A percentile compares a stretch with the other conserved stretches of the same genome.
Conservation (phyloP, 1,139 yeast genomes). For the Yamadazyma friedrichii region DNA sequence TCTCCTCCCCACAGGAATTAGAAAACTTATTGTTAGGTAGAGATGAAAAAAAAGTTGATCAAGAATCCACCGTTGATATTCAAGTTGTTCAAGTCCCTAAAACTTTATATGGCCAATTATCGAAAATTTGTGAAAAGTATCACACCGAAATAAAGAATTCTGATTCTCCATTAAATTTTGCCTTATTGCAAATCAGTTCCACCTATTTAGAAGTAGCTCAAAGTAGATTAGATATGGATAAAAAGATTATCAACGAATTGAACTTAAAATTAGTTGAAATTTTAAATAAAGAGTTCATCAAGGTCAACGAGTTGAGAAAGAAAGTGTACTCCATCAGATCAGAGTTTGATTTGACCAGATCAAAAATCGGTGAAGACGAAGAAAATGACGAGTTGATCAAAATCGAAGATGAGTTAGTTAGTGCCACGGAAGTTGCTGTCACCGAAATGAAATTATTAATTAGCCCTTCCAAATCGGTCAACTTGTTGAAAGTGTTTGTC, state of each 20-base stretch:
- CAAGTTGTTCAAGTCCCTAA: constrained; percentile 42
- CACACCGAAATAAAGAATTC: constrained; percentile 41
- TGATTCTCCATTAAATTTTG: constrained; percentile 48
- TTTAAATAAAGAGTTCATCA: constrained; percentile 57
- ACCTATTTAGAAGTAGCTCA: constrained; percentile 60
- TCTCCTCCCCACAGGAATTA: constrained; percentile 62
- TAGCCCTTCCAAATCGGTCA: constrained; percentile 62
- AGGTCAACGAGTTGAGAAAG: constrained; percentile 60
- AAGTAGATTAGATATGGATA: constrained; percentile 66
- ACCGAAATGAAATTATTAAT: constrained; percentile 70
- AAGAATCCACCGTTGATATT: constrained; percentile 16
- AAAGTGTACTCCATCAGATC: constrained; percentile 68
- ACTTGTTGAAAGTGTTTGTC: constrained; percentile 60
- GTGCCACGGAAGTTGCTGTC: constrained; percentile 76
- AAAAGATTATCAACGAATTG: constrained; percentile 53
- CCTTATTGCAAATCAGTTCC: constrained; percentile 55
- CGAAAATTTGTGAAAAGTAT: constrained; percentile 34
- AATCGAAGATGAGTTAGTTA: constrained; percentile 74
- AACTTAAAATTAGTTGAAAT: constrained; percentile 52
- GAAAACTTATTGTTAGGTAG: constrained; percentile 48
- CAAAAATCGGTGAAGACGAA: constrained; percentile 30
- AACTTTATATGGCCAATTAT: constrained; percentile 46
- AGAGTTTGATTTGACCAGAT: constrained; percentile 66
- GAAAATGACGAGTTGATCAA: constrained; percentile 57
- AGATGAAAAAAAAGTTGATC: constrained; percentile 17